Evolutionary conservation across 2,329 filamentous ascomycete species (phyloP).

Genomic region (Neopestalotiopsis clavispora): DNA sequence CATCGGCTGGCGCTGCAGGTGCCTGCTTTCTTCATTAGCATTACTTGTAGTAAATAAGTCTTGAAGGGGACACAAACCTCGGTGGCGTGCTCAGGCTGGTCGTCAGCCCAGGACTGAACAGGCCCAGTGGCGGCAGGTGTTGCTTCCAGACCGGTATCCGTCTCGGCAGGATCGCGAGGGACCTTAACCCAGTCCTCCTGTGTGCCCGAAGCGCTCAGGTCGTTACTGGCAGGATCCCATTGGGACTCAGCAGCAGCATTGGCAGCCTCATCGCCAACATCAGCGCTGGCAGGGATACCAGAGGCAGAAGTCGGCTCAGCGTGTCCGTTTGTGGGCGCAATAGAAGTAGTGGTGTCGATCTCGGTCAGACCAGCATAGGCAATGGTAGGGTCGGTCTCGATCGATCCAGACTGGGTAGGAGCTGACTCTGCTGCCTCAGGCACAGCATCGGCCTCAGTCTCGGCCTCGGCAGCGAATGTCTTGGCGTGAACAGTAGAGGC

Average conservation of each 20-base stretch:
- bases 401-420: slow-evolving; percentile 30
- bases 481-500: slow-evolving; percentile 55
- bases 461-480: slow-evolving; percentile 23
- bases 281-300: slow-evolving; percentile 53
- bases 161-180: slow-evolving; percentile 74
- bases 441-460: slow-evolving; percentile 36
- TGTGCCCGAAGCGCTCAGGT: slow-evolving; percentile 44
- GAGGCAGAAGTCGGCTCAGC: slow-evolving; percentile 40
- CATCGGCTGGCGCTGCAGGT: slow-evolving; percentile 30
- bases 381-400: slow-evolving; percentile 68
- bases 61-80: slow-evolving; percentile 42
- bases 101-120: slow-evolving; percentile 81
- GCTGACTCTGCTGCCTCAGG: slow-evolving; percentile 38
- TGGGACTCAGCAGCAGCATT: slow-evolving; percentile 68
- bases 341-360: slow-evolving; percentile 55
- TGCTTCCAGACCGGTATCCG: slow-evolving; percentile 67
- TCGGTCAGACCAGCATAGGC: slow-evolving; percentile 72
- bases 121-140: slow-evolving; percentile 61
- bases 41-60: background rate
- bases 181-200: slow-evolving; percentile 79
- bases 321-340: slow-evolving; percentile 47
- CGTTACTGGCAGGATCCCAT: slow-evolving; percentile 60
- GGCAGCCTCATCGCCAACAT: slow-evolving; percentile 56
- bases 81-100: slow-evolving; percentile 63
- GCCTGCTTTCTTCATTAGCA: slow-evolving; percentile 18